These are phyloP conservation scores for Acer yangbiense DNA, from an alignment of 345 rosid species.

Conservation along the genomic window DNA sequence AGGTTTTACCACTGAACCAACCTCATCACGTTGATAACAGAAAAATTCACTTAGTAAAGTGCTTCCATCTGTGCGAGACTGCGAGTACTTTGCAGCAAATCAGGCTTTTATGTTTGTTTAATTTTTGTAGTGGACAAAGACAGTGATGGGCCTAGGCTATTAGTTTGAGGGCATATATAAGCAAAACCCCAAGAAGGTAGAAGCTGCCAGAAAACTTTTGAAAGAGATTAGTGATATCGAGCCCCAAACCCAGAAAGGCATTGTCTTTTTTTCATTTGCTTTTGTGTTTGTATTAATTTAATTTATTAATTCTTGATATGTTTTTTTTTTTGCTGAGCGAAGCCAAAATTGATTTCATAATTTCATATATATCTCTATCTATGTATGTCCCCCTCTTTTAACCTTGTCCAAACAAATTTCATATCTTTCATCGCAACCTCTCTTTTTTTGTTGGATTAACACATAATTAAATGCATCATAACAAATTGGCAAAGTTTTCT, in stretches of 20 bases:
- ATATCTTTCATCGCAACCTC: neutral
- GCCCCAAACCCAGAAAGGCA: conserved; percentile 8
- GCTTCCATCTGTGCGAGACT: too few species aligned
- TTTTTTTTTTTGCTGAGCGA: neutral
- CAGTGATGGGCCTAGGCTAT: neutral
- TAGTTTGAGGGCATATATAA: neutral
- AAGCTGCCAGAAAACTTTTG: neutral
- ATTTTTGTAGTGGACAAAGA: too few species aligned
- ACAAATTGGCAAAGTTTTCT: neutral
- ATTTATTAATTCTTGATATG: neutral
- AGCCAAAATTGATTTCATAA: conserved; percentile 18
- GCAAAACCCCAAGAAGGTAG: neutral
- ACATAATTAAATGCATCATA: neutral
- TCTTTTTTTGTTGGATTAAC: neutral
- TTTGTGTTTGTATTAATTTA: neutral
- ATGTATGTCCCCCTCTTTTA: neutral
- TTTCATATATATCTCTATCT: neutral
- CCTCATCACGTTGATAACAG: too few species aligned
- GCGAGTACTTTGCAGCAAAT: too few species aligned
- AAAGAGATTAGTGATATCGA: neutral
- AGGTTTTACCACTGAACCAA: too few species aligned
- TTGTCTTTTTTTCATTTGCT: neutral
- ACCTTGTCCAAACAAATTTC: conserved; percentile 6
- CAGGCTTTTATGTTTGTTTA: too few species aligned
- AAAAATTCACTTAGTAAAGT: too few species aligned